phyloP scores from a whole-genome alignment of 2,329 filamentous ascomycete genomes.

The Parafenestella ontariensis region DNA sequence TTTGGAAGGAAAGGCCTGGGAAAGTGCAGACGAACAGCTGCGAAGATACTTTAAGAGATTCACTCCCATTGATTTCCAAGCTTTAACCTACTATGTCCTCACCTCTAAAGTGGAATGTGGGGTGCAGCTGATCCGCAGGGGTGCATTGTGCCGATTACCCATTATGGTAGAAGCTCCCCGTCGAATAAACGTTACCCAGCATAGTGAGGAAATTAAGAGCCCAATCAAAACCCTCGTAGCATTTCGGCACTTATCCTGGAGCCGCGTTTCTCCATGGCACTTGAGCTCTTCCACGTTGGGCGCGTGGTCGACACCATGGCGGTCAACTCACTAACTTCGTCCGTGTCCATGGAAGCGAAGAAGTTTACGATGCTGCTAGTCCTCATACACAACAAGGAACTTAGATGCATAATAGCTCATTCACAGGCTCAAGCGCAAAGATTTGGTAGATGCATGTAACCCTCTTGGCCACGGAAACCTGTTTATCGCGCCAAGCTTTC shows the following conservation, averaged over 20 bases:
- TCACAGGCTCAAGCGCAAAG: too few relatives aligned
- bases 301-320: not conserved
- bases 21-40: not conserved
- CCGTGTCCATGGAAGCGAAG: too few relatives aligned
- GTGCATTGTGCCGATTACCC: constrained; percentile 1
- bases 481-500: too few relatives aligned
- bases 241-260: not conserved
- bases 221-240: not conserved
- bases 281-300: not conserved
- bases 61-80: not conserved
- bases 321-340: not conserved
- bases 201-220: constrained; percentile 5
- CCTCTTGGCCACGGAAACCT: too few relatives aligned
- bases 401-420: too few relatives aligned
- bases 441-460: too few relatives aligned
- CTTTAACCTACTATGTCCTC: not conserved
- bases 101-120: constrained; percentile 15
- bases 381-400: too few relatives aligned
- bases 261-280: not conserved
- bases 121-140: constrained; percentile 20
- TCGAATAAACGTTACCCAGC: constrained; percentile 10
- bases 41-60: not conserved
- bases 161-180: constrained; percentile 15
- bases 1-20: not conserved
- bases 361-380: too few relatives aligned